Evolutionary conservation across 2,329 filamentous ascomycete genomes (phyloP), one percentile per base, ranked within the genome.

Genomic region (Diaporthe batatas): DNA sequence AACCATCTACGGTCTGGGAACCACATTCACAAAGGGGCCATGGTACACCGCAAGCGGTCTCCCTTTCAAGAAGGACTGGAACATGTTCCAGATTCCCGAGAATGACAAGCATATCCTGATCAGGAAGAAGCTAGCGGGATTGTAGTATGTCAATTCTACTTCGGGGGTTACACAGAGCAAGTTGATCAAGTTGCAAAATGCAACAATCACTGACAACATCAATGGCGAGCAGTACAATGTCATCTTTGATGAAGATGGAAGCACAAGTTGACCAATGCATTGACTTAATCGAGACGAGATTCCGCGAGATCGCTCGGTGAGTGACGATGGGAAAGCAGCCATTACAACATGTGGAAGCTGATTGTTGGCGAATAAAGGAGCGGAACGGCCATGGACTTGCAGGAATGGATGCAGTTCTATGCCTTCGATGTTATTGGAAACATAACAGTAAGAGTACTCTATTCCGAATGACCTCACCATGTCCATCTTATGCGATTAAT

Each of bases 1-100:
- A 72, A 78, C 75, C 0, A 81, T 87, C 39, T 87, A 87, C 72
- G 82, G 83, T 7, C 78, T 80, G 5, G 81, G 82, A 0, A 82
- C 80, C 8, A 79, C 80, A 14, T 84, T 84, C 32, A 74, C 79
- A 23, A 86, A 86, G 58, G 79, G 78, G 10, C 73, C 75, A 1
- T 80, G 78, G 77, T 80, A 80, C 53, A 39, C 62, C 1, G 32
- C 47, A 2, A 67, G 62, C 47, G 47, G 62, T 47, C 47, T 67
- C n/a, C 62, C 62, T 53, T 67, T 53, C 3, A 67, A 67, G 25
- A 51, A 67, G n/a, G 32, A 67, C 2, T 53, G 32, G 8, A 67
- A 67, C 8, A n/a, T 67, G 29, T 53, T 67, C n/a, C 62, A 67
- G 47, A 67, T 67, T 21, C 44, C 62, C 21, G 62, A 65, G n/a